Evolutionary conservation across 1,284 basidiomycete genomes (phyloP).

Genomic region (Somion occarium): DNA sequence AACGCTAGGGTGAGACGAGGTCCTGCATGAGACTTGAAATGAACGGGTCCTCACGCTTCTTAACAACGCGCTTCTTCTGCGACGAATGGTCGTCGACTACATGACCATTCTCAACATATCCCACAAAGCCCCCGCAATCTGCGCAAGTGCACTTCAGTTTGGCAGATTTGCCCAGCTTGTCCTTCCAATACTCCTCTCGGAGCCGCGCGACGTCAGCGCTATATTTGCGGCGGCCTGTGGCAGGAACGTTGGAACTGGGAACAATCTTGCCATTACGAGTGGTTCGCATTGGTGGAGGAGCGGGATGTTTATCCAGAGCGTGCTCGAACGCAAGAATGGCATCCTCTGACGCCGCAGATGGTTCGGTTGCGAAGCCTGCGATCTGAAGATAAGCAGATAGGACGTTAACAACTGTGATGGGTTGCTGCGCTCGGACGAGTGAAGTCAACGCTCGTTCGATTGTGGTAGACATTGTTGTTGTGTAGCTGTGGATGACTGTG

Average conservation of each 20-base stretch:
- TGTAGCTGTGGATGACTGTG: not conserved
- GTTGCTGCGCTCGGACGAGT: slow-evolving; percentile 5
- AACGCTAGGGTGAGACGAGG: no score
- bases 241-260: not conserved
- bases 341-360: slow-evolving; percentile 9
- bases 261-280: not conserved
- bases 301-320: slow-evolving; percentile 21
- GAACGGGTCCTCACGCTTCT: slow-evolving; percentile 11
- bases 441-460: slow-evolving; percentile 16
- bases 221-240: slow-evolving; percentile 12
- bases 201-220: slow-evolving; percentile 15
- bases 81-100: not conserved
- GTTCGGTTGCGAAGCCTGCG: slow-evolving; percentile 5
- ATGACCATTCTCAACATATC: slow-evolving; percentile 2
- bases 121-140: slow-evolving; percentile 12
- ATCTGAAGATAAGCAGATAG: slow-evolving; percentile 15
- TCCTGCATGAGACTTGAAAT: no score
- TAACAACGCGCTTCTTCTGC: slow-evolving; percentile 6
- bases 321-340: slow-evolving; percentile 23
- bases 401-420: slow-evolving; percentile 16
- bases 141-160: slow-evolving; percentile 12
- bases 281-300: slow-evolving; percentile 6
- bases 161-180: slow-evolving; percentile 6
- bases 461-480: slow-evolving; percentile 10
- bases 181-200: slow-evolving; percentile 16